Conservation (phyloP, 108 stramenopile species). For the Aurantiochytrium sp. region DNA sequence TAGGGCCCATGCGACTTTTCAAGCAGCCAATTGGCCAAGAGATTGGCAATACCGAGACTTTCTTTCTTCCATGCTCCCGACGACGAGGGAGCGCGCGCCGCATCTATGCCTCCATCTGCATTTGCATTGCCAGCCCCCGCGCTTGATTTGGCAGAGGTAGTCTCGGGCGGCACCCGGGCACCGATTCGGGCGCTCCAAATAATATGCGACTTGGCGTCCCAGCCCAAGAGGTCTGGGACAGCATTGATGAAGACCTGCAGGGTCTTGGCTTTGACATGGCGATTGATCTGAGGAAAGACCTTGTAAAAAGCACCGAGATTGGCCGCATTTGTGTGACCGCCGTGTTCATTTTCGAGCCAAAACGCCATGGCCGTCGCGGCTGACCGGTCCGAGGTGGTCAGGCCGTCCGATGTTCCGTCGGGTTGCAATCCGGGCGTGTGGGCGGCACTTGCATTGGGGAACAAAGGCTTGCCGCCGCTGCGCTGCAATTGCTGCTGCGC, state of each 20-base stretch:
- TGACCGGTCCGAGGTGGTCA: not conserved
- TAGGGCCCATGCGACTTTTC: not conserved
- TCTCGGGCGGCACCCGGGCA: not conserved
- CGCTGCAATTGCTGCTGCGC: not conserved
- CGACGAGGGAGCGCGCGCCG: not conserved
- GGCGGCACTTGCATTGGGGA: not conserved
- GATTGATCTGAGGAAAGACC: not conserved
- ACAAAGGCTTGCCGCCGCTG: not conserved
- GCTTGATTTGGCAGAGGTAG: not conserved
- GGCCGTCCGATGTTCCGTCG: not conserved
- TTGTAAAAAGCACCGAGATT: not conserved
- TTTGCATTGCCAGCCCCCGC: not conserved
- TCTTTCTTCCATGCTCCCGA: not conserved
- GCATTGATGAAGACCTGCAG: not conserved
- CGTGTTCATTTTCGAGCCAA: not conserved
- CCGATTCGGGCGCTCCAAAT: not conserved
- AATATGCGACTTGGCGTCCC: not conserved
- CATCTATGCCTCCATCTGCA: not conserved
- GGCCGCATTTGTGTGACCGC: not conserved
- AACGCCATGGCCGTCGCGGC: not conserved
- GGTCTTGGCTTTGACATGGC: not conserved
- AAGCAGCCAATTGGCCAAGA: not conserved
- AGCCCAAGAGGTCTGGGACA: not conserved
- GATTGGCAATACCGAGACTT: not conserved
- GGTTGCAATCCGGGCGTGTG: not conserved